Percentiles rank a stretch among this genome's conserved stretches.
Conservation (phyloP, 1,284 basidiomycete genomes). For the Waitea zeae region DNA sequence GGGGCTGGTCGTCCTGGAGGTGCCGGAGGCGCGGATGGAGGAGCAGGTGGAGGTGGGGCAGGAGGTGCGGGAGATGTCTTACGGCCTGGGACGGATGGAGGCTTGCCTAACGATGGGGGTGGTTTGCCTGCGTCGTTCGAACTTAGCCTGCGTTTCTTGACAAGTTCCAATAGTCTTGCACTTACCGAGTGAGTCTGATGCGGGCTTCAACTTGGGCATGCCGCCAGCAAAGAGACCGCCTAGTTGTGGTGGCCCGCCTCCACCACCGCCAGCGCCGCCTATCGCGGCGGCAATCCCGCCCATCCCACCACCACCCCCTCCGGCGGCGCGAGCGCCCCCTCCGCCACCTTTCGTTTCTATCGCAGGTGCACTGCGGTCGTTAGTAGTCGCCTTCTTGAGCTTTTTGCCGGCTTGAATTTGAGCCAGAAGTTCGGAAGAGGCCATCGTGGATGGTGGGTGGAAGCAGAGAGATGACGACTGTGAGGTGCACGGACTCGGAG, state of each 20-base stretch:
- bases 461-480: background rate
- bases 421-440: constrained; percentile 50
- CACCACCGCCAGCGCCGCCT: constrained; percentile 8
- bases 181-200: no score
- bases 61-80: constrained; percentile 15
- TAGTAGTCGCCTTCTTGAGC: constrained; percentile 67
- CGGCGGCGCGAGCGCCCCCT: constrained; percentile 22
- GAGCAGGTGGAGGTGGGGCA: constrained; percentile 11
- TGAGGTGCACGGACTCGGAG: background rate
- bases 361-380: constrained; percentile 63
- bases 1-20: constrained; percentile 11
- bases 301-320: constrained; percentile 20
- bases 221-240: constrained; percentile 81
- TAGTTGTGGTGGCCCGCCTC: constrained; percentile 56
- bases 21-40: no score
- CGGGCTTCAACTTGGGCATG: constrained; percentile 76
- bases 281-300: constrained; percentile 15
- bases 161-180: no score
- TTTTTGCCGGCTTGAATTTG: constrained; percentile 68
- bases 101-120: constrained; percentile 41
- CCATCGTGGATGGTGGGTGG: constrained; percentile 24
- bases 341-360: constrained; percentile 36
- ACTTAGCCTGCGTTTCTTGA: no score
- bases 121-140: constrained; percentile 29
- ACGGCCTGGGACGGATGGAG: constrained; percentile 48